Percentiles rank a stretch among this genome's conserved stretches.
These are phyloP conservation scores for Apiotrichum sp. DNA, from an alignment of 1,284 basidiomycete species.

Conservation along the genomic window DNA sequence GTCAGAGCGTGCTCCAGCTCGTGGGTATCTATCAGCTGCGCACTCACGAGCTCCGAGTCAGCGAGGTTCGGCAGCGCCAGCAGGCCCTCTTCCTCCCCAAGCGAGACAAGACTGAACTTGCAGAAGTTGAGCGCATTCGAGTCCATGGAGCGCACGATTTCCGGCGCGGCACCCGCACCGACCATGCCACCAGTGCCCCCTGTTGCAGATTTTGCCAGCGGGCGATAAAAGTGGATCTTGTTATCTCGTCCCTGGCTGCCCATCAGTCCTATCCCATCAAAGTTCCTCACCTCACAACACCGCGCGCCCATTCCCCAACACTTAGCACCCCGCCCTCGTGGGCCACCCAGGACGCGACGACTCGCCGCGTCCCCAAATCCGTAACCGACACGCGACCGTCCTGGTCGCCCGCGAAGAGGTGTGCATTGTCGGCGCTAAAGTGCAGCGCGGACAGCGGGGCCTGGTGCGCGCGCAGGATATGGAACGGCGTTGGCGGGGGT, in stretches of 20 bases:
- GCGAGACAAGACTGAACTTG: slow-evolving; percentile 58
- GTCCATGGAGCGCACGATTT: slow-evolving; percentile 61
- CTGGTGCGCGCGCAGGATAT: slow-evolving; percentile 67
- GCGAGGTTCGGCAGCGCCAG: slow-evolving; percentile 78
- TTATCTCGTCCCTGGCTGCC: slow-evolving; percentile 78
- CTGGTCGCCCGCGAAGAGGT: slow-evolving; percentile 73
- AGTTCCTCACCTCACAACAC: slow-evolving; percentile 61
- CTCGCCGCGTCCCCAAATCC: slow-evolving; percentile 63
- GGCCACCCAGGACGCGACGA: slow-evolving; percentile 66
- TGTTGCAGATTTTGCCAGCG: slow-evolving; percentile 5
- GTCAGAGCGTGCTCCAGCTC: not conserved
- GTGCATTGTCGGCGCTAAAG: slow-evolving; percentile 62
- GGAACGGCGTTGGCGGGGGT: slow-evolving; percentile 54
- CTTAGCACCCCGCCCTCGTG: slow-evolving; percentile 70
- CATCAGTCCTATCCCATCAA: slow-evolving; percentile 12
- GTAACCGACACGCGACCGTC: slow-evolving; percentile 62
- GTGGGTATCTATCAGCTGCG: no score
- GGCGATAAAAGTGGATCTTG: slow-evolving; percentile 37
- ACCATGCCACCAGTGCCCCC: not conserved
- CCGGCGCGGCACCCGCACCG: slow-evolving; percentile 42
- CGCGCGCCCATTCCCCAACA: slow-evolving; percentile 62
- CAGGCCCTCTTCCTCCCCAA: slow-evolving; percentile 48
- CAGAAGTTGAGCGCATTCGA: slow-evolving; percentile 88
- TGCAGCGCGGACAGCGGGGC: slow-evolving; percentile 53
- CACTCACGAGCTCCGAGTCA: slow-evolving; percentile 70